These are phyloP conservation scores for Rubia tinctorum DNA, from an alignment of 305 asterid genomes.

Conservation along the genomic window DNA sequence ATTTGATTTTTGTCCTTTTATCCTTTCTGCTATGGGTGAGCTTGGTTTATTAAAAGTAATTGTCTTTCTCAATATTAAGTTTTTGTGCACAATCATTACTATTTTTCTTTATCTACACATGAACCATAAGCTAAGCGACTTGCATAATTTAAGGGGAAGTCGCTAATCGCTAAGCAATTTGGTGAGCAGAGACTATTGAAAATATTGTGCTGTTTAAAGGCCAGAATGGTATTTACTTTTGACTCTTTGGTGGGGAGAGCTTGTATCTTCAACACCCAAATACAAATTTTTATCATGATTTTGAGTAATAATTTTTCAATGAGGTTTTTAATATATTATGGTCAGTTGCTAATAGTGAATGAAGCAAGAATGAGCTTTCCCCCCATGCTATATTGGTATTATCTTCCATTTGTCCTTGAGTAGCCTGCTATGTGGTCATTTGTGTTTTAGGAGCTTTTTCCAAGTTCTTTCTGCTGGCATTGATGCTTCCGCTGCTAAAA, in stretches of 20 bases:
- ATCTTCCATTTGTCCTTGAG: neutral
- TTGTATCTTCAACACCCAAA: neutral
- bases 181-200: neutral
- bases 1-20: neutral
- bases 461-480: slow-evolving; percentile 32
- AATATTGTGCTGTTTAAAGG: neutral
- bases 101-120: neutral
- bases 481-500: slow-evolving; percentile 30
- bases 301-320: neutral
- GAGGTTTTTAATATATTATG: neutral
- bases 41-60: neutral
- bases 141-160: neutral
- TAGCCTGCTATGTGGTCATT: slow-evolving; percentile 7
- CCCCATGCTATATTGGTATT: neutral
- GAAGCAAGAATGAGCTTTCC: neutral
- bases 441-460: slow-evolving; percentile 48
- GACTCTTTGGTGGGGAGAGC: neutral
- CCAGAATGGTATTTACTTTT: neutral
- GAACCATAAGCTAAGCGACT: neutral
- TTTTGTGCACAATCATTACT: neutral
- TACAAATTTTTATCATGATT: too few species aligned
- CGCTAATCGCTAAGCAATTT: neutral
- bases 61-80: neutral
- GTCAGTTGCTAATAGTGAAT: neutral
- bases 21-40: neutral